These are phyloP conservation scores for Rhynchospora pubera DNA, from an alignment of 176 grass and related monocot species.

Conservation along the genomic window DNA sequence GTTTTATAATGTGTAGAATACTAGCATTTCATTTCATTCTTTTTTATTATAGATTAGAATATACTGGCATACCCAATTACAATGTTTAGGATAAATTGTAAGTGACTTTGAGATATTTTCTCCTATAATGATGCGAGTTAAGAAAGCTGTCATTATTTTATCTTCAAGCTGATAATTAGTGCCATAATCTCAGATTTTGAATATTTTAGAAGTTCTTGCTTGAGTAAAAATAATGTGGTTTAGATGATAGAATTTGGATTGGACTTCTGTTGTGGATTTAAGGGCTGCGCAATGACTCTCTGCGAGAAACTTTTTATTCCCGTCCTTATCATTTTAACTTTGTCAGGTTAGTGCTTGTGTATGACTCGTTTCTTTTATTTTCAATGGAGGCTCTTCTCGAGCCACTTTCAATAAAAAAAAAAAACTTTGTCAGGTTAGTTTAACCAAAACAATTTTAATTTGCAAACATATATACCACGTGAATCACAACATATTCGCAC, in stretches of 20 bases:
- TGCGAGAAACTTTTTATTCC: not conserved
- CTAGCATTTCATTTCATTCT: slow-evolving; percentile 37
- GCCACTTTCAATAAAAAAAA: too few species aligned
- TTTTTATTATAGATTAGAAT: slow-evolving; percentile 33
- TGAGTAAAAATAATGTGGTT: not conserved
- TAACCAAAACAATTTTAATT: not conserved
- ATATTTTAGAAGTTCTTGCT: not conserved
- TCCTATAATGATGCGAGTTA: not conserved
- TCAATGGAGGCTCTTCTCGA: too few species aligned
- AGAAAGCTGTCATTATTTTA: not conserved
- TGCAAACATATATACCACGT: not conserved
- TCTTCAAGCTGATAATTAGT: not conserved
- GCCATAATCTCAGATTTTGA: not conserved
- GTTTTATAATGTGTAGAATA: slow-evolving; percentile 35
- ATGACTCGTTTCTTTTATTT: too few species aligned
- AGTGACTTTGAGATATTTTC: not conserved
- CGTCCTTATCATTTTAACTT: not conserved
- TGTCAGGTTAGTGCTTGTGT: too few species aligned
- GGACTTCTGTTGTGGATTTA: not conserved
- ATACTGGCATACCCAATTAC: not conserved
- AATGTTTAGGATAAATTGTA: slow-evolving; percentile 6
- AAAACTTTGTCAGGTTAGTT: too few species aligned
- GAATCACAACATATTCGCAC: not conserved
- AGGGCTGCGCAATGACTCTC: not conserved
- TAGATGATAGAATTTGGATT: not conserved